Conservation (phyloP, 2,329 filamentous ascomycete species). For the Xylaria sp. region DNA sequence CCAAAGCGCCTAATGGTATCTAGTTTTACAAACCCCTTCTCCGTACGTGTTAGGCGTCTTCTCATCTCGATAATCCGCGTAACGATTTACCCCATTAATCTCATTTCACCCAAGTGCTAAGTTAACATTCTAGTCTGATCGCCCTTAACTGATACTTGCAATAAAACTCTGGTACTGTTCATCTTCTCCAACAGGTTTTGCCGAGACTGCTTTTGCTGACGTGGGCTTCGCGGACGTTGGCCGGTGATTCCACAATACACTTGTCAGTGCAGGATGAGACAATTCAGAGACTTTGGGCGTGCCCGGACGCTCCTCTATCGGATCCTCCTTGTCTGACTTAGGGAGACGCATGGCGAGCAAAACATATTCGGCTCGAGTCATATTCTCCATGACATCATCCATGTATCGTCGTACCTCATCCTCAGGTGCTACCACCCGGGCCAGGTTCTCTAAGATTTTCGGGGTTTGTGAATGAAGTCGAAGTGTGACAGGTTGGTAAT, state of each 20-base stretch:
- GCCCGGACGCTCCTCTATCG: constrained; percentile 46
- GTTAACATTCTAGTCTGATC: neutral
- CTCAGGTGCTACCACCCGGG: constrained; percentile 68
- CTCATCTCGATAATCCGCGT: neutral
- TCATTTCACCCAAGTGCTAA: neutral
- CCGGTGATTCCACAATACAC: constrained; percentile 52
- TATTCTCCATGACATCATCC: constrained; percentile 76
- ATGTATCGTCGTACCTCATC: constrained; percentile 74
- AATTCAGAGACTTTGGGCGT: constrained; percentile 45
- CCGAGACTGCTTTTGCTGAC: constrained; percentile 38
- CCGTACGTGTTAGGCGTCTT: neutral
- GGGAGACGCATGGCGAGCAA: constrained; percentile 74
- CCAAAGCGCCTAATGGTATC: constrained; percentile 31
- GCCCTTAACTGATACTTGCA: constrained; percentile 50
- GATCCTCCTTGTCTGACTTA: constrained; percentile 53
- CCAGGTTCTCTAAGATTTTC: constrained; percentile 68
- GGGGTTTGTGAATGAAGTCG: constrained; percentile 65
- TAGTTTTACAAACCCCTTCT: constrained; percentile 15
- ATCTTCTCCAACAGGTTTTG: constrained; percentile 53
- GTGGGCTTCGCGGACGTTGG: constrained; percentile 31
- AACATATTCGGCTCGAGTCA: constrained; percentile 74
- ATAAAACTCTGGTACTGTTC: constrained; percentile 61
- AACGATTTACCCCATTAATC: neutral
- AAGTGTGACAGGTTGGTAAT: constrained; percentile 79
- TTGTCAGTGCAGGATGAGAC: constrained; percentile 36